A percentile compares a stretch with the other conserved stretches of the same genome.
These are phyloP conservation scores for Nakataea oryzae DNA, from an alignment of 2,329 filamentous ascomycete genomes.

Conservation along the genomic window DNA sequence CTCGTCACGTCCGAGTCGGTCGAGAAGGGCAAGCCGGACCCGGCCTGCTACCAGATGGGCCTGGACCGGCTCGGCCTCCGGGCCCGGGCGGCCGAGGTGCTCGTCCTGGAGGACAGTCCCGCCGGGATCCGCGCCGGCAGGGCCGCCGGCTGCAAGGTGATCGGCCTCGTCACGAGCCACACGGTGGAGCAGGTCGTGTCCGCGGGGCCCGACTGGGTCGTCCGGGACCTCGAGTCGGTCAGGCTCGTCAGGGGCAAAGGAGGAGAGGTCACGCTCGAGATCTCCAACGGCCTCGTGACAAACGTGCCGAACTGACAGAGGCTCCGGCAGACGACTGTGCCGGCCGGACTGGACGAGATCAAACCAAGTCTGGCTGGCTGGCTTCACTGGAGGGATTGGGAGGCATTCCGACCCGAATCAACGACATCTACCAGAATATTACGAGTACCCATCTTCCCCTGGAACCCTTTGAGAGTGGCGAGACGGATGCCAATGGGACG, in stretches of 20 bases:
- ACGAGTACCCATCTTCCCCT: not conserved
- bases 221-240: constrained; percentile 68
- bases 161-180: constrained; percentile 81
- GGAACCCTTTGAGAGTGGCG: not conserved
- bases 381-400: not conserved
- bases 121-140: constrained; percentile 77
- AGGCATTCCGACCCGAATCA: not conserved
- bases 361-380: too few species aligned
- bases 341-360: not conserved
- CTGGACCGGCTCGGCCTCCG: constrained; percentile 47
- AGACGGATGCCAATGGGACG: too few species aligned
- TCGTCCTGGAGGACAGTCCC: constrained; percentile 85
- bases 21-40: constrained; percentile 65
- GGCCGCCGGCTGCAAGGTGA: constrained; percentile 73
- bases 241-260: constrained; percentile 43
- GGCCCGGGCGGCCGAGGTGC: constrained; percentile 36
- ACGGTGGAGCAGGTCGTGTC: constrained; percentile 57
- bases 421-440: not conserved
- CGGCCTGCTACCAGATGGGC: constrained; percentile 61
- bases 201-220: constrained; percentile 81
- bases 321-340: not conserved
- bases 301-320: constrained; percentile 6
- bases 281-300: constrained; percentile 46
- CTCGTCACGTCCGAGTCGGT: constrained; percentile 71
- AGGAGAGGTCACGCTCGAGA: constrained; percentile 56